Conservation (phyloP, 2,329 filamentous ascomycete genomes). For the Proliferodiscus dingleyae region DNA sequence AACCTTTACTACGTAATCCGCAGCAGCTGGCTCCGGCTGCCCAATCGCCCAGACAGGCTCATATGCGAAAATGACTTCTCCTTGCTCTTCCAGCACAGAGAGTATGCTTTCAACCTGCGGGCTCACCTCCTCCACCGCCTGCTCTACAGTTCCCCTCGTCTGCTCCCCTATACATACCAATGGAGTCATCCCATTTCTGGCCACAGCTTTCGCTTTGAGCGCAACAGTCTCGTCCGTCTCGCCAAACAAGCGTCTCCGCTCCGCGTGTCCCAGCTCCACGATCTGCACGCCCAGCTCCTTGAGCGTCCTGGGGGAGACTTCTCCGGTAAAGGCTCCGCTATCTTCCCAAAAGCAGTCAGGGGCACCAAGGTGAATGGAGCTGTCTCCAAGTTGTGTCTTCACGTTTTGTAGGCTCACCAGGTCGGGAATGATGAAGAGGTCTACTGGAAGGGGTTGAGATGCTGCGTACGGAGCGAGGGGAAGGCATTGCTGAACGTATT, state of each 20-base stretch:
- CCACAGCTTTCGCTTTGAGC: constrained; percentile 64
- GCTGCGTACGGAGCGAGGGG: constrained; percentile 38
- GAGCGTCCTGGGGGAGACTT: constrained; percentile 66
- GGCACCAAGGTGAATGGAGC: constrained; percentile 61
- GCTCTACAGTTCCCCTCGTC: constrained; percentile 43
- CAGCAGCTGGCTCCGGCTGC: constrained; percentile 62
- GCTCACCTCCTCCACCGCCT: constrained; percentile 61
- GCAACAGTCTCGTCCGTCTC: constrained; percentile 68
- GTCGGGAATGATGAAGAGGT: constrained; percentile 75
- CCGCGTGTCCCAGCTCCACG: constrained; percentile 77
- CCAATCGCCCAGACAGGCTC: constrained; percentile 90
- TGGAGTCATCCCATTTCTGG: constrained; percentile 66
- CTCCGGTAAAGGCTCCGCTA: constrained; percentile 70
- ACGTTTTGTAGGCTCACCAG: constrained; percentile 43
- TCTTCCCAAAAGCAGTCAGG: constrained; percentile 72
- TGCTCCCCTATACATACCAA: constrained; percentile 78
- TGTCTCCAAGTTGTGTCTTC: constrained; percentile 30
- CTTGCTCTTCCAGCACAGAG: constrained; percentile 48
- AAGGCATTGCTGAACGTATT: constrained; percentile 49
- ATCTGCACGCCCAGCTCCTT: constrained; percentile 63
- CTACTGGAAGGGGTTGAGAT: constrained; percentile 43
- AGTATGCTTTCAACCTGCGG: constrained; percentile 50
- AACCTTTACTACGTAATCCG: constrained; percentile 68
- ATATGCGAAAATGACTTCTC: constrained; percentile 72
- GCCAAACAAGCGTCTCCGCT: constrained; percentile 65